Evolutionary conservation across 106 monocot genomes (phyloP).

Genomic region (Dendrobium catenatum): DNA sequence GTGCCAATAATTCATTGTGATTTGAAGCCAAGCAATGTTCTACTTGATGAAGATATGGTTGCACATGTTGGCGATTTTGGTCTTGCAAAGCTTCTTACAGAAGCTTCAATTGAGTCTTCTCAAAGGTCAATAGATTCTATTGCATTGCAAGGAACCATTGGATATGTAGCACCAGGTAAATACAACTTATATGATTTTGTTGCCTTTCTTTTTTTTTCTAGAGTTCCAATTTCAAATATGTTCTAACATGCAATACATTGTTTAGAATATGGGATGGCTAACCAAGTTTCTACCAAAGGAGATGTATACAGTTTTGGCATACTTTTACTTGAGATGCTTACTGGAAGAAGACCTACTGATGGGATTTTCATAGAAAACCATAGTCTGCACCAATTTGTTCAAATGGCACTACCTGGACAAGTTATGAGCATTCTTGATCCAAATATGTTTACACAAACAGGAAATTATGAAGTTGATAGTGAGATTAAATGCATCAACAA

Average conservation of each 20-base stretch:
- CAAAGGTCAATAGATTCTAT: no score
- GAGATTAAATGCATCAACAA: not conserved
- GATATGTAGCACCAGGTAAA: not conserved
- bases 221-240: no score
- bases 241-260: no score
- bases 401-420: not conserved
- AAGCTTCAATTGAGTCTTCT: no score
- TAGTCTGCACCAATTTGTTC: not conserved
- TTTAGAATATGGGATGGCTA: constrained; percentile 12
- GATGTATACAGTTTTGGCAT: constrained; percentile 21
- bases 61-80: constrained; percentile 46
- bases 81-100: constrained; percentile 9
- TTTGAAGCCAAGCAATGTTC: constrained; percentile 14
- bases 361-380: not conserved
- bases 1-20: constrained; percentile 42
- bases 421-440: not conserved
- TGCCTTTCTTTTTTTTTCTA: no score
- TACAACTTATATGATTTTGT: no score
- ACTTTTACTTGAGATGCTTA: constrained; percentile 14
- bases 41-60: constrained; percentile 34
- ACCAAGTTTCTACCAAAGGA: constrained; percentile 13
- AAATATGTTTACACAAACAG: not conserved
- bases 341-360: constrained; percentile 16
- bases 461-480: not conserved
- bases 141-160: no score